Base-by-base conservation (phyloP, 192 early-diverging fungal species). In the Coemansia sp. region DNA sequence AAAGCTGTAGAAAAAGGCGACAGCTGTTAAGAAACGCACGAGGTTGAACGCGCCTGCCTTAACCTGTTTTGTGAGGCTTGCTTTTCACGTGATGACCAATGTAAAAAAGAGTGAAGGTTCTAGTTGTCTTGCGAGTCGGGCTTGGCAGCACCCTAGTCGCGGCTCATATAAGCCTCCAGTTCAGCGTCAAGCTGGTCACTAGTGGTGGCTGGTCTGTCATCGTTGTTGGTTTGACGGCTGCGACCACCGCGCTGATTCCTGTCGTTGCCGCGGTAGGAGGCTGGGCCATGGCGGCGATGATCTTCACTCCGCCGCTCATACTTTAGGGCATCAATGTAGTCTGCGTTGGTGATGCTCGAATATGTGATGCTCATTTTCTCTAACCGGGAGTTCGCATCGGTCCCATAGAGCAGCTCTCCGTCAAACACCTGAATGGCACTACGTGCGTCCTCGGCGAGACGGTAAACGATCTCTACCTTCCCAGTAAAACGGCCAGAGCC, bases 401-500 rank as follows among this genome's bases (percentile, higher is more conserved):
- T 59, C 11, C 70, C 61, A 39, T 76, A 82, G 7, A 82, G 67
- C 20, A 39, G 60, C 57, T 82, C 79, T 31, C 79, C 79, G 20
- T 82, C 79, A 62, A 82, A 82, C 33, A 61, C 56, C 67, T 82
- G 79, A 39, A 82, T 73, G 13, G 79, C 79, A 42, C 70, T 70
- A 14, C 79, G 79, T 10, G 79, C 79, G 38, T 76, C 70, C 4
- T 82, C 79, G 0, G 79, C 16, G 7, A 66, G 48, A 24, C 74
- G 53, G 65, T 82, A 82, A 16, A 60, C 33, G 5, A 82, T 48
- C 38, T 82, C 79, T 2, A 67, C 67, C 42, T 73, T 82, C 24
- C 79, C 79, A 13, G 65, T 24, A 63, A 82, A 82, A 5, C 67
- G 66, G 5, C 43, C 61, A 18, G 64, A 48, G 2, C 48, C 53